These are phyloP conservation scores for Carex sylvatica DNA, from an alignment of 202 grass and related monocot species.

Conservation along the genomic window DNA sequence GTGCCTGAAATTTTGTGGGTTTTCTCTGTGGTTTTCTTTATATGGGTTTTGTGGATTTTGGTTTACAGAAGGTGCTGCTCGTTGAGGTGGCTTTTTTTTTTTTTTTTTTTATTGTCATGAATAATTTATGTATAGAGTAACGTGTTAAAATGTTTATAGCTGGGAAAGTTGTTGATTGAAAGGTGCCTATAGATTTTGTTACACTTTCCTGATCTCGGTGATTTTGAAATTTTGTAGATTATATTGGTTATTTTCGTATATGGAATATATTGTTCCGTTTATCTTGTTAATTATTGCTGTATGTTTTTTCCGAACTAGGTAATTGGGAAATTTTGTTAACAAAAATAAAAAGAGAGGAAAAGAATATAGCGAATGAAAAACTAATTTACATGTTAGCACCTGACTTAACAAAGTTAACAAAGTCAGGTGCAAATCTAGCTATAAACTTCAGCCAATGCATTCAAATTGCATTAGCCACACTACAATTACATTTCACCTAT, in stretches of 20 bases:
- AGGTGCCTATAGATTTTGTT: constrained; percentile 1
- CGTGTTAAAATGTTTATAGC: constrained; percentile 29
- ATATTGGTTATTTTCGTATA: not conserved
- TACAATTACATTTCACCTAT: too few species aligned
- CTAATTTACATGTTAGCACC: too few species aligned
- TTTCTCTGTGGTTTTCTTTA: constrained; percentile 37
- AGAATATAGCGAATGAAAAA: too few species aligned
- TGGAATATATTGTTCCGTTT: constrained; percentile 12
- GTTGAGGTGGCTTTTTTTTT: constrained; percentile 14
- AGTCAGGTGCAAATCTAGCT: too few species aligned
- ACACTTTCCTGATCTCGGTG: constrained; percentile 8
- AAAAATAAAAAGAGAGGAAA: not conserved
- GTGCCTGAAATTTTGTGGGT: constrained; percentile 43
- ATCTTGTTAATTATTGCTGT: not conserved
- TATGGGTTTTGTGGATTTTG: constrained; percentile 31
- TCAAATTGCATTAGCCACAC: too few species aligned
- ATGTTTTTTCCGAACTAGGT: not conserved
- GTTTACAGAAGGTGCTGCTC: constrained; percentile 32
- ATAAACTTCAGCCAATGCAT: too few species aligned
- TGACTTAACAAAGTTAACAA: too few species aligned
- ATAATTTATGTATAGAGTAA: constrained; percentile 61
- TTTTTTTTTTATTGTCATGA: constrained; percentile 24
- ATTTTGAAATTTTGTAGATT: constrained; percentile 25
- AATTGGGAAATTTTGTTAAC: not conserved
- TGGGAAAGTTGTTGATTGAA: constrained; percentile 33